Conservation (phyloP, 805 yeast species). For the Candida maris region DNA sequence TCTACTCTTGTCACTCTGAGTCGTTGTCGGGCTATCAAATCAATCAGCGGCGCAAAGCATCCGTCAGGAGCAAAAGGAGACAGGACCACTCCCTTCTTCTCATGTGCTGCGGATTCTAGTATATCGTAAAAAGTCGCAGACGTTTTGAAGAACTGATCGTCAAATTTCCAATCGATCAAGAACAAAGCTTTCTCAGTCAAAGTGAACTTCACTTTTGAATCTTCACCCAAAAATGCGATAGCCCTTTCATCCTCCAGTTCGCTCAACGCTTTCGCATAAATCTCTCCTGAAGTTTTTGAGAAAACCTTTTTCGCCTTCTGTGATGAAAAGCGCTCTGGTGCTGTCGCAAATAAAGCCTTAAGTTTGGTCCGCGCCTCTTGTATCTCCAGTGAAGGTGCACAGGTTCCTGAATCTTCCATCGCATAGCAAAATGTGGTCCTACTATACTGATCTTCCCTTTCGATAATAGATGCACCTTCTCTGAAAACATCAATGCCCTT, state of each 20-base stretch:
- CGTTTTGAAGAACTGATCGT: slow-evolving; percentile 37
- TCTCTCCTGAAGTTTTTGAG: slow-evolving; percentile 39
- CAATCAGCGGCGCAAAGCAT: slow-evolving; percentile 59
- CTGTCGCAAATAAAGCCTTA: slow-evolving; percentile 58
- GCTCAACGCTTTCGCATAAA: slow-evolving; percentile 46
- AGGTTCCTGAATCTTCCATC: slow-evolving; percentile 15
- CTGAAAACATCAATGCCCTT: slow-evolving; percentile 41
- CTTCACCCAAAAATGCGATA: slow-evolving; percentile 44
- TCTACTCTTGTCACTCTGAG: slow-evolving; percentile 53
- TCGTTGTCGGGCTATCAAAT: slow-evolving; percentile 42
- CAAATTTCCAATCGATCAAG: slow-evolving; percentile 37
- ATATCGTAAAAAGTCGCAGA: slow-evolving; percentile 46
- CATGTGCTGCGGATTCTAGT: slow-evolving; percentile 38
- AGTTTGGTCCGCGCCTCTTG: slow-evolving; percentile 41
- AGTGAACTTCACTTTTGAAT: slow-evolving; percentile 50
- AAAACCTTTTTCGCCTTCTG: slow-evolving; percentile 46
- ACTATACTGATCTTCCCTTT: slow-evolving; percentile 55
- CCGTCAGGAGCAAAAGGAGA: slow-evolving; percentile 59
- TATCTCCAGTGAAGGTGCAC: slow-evolving; percentile 18
- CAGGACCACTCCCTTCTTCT: slow-evolving; percentile 50
- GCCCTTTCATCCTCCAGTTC: slow-evolving; percentile 56
- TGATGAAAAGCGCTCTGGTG: slow-evolving; percentile 44
- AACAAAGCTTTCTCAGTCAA: slow-evolving; percentile 51
- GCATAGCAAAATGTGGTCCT: slow-evolving; percentile 42
- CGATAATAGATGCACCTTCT: slow-evolving; percentile 60